These are phyloP conservation scores for Thraustochytrium sp. DNA, from an alignment of 352 stramenopile genomes.

Conservation along the genomic window DNA sequence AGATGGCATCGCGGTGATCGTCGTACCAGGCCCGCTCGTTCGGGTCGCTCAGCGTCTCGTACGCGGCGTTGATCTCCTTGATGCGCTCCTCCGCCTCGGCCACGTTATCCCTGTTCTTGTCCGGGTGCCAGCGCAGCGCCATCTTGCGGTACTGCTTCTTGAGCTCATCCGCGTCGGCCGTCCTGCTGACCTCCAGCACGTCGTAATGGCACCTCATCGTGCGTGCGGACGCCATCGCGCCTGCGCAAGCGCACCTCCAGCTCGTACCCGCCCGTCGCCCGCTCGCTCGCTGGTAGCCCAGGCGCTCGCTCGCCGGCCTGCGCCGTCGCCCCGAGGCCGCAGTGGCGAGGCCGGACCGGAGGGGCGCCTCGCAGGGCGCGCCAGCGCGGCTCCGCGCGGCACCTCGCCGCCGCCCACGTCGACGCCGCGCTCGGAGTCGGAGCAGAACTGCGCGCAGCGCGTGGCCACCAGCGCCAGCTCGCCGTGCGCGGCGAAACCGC, in stretches of 20 bases:
- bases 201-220: conserved; percentile 45
- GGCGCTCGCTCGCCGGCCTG: too few species aligned
- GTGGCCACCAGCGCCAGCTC: too few species aligned
- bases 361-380: too few species aligned
- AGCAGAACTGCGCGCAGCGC: too few species aligned
- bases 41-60: conserved; percentile 72
- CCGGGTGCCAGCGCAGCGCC: conserved; percentile 88
- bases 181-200: conserved; percentile 32
- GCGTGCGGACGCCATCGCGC: neutral
- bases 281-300: too few species aligned
- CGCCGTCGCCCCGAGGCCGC: too few species aligned
- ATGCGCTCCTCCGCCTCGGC: conserved; percentile 77
- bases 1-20: conserved; percentile 73
- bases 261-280: neutral
- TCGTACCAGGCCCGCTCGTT: conserved; percentile 74
- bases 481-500: too few species aligned
- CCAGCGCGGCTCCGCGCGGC: too few species aligned
- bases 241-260: neutral
- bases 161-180: conserved; percentile 58
- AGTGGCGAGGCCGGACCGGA: too few species aligned
- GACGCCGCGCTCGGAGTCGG: too few species aligned
- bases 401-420: too few species aligned
- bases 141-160: conserved; percentile 89
- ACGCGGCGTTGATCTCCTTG: conserved; percentile 81
- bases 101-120: conserved; percentile 81